Conservation (phyloP, 1,139 yeast species). For the Saccharomyces pastorianus region DNA sequence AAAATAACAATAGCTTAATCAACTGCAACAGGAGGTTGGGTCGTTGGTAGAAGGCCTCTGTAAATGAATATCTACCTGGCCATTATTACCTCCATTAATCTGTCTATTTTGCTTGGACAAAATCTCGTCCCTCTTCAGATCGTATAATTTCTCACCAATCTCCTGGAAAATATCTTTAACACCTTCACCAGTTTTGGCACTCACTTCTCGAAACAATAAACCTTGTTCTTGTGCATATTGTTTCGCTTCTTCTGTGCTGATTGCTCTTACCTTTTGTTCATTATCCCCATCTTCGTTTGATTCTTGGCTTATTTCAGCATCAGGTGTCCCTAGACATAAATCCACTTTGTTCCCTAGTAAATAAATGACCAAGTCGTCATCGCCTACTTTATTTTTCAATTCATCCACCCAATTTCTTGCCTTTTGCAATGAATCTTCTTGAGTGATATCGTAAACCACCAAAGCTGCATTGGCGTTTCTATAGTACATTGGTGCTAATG, state of each 20-base stretch:
- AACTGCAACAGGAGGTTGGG: slow-evolving; percentile 35
- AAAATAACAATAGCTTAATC: neutral
- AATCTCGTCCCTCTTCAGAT: slow-evolving; percentile 22
- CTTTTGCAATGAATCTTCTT: slow-evolving; percentile 62
- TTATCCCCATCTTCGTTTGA: slow-evolving; percentile 17
- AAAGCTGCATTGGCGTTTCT: slow-evolving; percentile 79
- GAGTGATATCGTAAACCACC: slow-evolving; percentile 69
- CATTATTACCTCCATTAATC: slow-evolving; percentile 13
- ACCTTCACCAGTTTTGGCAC: slow-evolving; percentile 86
- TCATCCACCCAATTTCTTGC: slow-evolving; percentile 97
- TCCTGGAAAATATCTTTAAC: slow-evolving; percentile 74
- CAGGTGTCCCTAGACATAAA: slow-evolving; percentile 32
- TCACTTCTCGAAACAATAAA: slow-evolving; percentile 78
- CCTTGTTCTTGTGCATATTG: slow-evolving; percentile 65
- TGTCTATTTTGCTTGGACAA: slow-evolving; percentile 21
- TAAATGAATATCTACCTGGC: slow-evolving; percentile 33
- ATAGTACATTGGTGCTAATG: slow-evolving; percentile 80
- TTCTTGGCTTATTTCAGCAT: neutral
- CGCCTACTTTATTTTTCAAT: slow-evolving; percentile 78
- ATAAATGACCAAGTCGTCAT: slow-evolving; percentile 69
- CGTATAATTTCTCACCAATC: slow-evolving; percentile 59
- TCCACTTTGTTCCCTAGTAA: slow-evolving; percentile 80
- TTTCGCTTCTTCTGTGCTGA: slow-evolving; percentile 45
- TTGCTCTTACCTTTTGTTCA: slow-evolving; percentile 40
- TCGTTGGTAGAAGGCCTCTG: slow-evolving; percentile 43